phyloP scores from a whole-genome alignment of 1,284 basidiomycete genomes.

The Leccinum ponderosum region DNA sequence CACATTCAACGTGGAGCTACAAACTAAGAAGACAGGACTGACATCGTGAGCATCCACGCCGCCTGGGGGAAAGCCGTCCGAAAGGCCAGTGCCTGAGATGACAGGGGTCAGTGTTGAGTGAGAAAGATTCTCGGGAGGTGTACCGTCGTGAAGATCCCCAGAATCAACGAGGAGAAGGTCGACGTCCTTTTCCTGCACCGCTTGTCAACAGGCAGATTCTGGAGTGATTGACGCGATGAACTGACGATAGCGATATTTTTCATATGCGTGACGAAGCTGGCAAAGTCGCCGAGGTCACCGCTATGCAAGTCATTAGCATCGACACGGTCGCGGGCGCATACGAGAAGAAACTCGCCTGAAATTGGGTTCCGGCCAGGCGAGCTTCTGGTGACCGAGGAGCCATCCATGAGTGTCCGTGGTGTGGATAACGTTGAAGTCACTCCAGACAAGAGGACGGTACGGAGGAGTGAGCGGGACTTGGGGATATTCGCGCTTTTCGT shows the following conservation, averaged over 20 bases:
- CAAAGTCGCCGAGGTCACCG: slow-evolving; percentile 79
- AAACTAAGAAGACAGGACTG: background rate
- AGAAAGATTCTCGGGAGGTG: background rate
- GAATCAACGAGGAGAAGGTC: slow-evolving; percentile 73
- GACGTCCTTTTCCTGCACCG: slow-evolving; percentile 56
- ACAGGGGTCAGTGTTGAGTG: background rate
- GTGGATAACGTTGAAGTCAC: slow-evolving; percentile 73
- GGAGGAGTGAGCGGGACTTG: slow-evolving; percentile 52
- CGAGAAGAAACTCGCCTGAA: slow-evolving; percentile 48
- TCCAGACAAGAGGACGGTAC: slow-evolving; percentile 67
- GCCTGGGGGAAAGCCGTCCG: slow-evolving; percentile 73
- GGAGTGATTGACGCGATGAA: slow-evolving; percentile 2
- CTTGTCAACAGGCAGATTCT: slow-evolving; percentile 1
- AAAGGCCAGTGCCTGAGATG: slow-evolving; percentile 60
- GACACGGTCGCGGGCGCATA: background rate
- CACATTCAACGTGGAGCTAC: background rate
- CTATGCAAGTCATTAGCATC: slow-evolving; percentile 32
- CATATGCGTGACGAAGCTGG: slow-evolving; percentile 82
- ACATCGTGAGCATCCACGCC: slow-evolving; percentile 74
- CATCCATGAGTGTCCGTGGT: slow-evolving; percentile 85
- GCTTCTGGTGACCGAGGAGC: slow-evolving; percentile 74
- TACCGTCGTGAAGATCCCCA: slow-evolving; percentile 81
- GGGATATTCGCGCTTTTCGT: slow-evolving; percentile 44
- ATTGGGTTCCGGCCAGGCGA: slow-evolving; percentile 71
- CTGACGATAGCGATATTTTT: slow-evolving; percentile 63